Evolutionary conservation across 306 rosid species (phyloP), one percentile per base, ranked within the genome.

Genomic region (Rosa multiflora): DNA sequence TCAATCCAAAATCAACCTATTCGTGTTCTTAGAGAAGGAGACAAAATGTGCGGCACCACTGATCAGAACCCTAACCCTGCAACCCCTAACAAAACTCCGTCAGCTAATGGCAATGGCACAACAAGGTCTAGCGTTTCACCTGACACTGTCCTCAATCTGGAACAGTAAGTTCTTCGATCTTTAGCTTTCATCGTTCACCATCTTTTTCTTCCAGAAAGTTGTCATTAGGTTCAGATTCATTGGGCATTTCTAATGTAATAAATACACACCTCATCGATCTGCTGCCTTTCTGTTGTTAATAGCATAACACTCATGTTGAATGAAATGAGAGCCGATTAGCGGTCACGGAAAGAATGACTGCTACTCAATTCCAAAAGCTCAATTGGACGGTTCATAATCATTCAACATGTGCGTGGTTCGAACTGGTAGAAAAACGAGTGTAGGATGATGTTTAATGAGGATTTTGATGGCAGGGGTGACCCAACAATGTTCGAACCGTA

Each of bases 381-480:
- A 52, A 52, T 6, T 6, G 58, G 21, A 52, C 6, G 6, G 23
- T 56, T n/a, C 63, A n/a, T n/a, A 6, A 32, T 56, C 62, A 55
- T 20, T 58, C 32, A 58, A 58, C 53, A 17, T n/a, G 5, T 6
- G 11, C 6, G 26, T 56, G 32, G 5, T 58, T 62, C 20, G 3
- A 10, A 62, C 26, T 62, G 32, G 32, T 58, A 23, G 35, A 8
- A 21, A n/a, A 58, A 58, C 29, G 8, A 6, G 17, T 66, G 23
- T 6, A 7, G 43, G 3, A 13, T 32, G 69, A 15, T 63, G 43
- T 63, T 39, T 67, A 4, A 48, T 26, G 52, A 20, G 20, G 9
- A 26, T 70, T 20, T 72, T 80, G 35, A 5, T 69, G 59, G 61
- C 88, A 94, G 97, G 49, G 99, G 99, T 23, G 94, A 92, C 74